phyloP scores from a whole-genome alignment of 2,329 filamentous ascomycete genomes.

The Proliferodiscus dingleyae region DNA sequence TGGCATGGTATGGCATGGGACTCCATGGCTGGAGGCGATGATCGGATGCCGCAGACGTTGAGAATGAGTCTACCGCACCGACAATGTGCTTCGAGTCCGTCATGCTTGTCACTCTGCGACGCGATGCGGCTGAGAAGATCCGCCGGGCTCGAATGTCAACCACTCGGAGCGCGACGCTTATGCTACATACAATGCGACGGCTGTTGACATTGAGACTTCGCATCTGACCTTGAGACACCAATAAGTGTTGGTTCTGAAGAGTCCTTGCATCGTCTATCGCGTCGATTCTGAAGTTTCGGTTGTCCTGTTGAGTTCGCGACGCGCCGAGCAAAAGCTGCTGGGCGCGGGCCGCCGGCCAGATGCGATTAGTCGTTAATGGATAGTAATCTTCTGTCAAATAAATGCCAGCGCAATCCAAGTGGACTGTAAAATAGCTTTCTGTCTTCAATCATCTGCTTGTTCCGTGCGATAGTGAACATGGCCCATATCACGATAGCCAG shows the following conservation, averaged over 20 bases:
- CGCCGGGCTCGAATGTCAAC: neutral
- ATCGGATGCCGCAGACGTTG: too few species aligned
- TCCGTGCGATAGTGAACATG: slow-evolving; percentile 10
- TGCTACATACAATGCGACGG: neutral
- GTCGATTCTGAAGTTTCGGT: neutral
- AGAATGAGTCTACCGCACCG: too few species aligned
- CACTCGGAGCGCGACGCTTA: too few species aligned
- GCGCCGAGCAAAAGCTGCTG: neutral
- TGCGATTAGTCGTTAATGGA: too few species aligned
- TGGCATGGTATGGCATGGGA: neutral
- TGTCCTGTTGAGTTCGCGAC: neutral
- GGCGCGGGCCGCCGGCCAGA: neutral
- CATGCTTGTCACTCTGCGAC: neutral
- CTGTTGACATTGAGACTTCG: neutral
- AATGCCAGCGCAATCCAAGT: neutral
- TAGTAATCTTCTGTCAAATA: too few species aligned
- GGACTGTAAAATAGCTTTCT: too few species aligned
- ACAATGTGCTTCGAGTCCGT: too few species aligned
- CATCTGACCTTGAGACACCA: neutral
- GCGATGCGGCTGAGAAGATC: slow-evolving; percentile 2
- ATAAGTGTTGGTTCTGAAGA: neutral
- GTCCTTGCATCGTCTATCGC: neutral
- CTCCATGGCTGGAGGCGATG: too few species aligned
- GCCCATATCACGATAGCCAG: slow-evolving; percentile 30
- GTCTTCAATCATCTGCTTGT: neutral